phyloP scores from a whole-genome alignment of 257 asterid species.

The Plantago major region DNA sequence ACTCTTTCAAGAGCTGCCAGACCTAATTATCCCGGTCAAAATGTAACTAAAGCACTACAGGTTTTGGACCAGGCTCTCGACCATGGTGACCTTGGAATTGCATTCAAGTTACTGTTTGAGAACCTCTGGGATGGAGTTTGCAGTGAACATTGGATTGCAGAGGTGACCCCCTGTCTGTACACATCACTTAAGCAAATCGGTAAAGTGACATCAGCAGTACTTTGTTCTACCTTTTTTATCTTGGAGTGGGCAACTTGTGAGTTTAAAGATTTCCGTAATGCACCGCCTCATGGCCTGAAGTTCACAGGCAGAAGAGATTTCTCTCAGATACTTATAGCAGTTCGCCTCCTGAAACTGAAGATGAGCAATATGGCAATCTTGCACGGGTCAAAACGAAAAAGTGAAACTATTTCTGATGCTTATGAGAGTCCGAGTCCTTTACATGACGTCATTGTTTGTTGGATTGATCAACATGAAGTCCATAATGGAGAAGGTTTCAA shows the following conservation, averaged over 20 bases:
- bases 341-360: constrained; percentile 77
- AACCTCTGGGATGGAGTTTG: constrained; percentile 65
- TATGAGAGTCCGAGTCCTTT: constrained; percentile 85
- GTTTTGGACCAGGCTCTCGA: constrained; percentile 72
- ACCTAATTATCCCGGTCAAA: constrained; percentile 57
- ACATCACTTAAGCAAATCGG: constrained; percentile 73
- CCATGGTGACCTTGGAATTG: constrained; percentile 68
- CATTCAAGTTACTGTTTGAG: constrained; percentile 64
- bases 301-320: constrained; percentile 85
- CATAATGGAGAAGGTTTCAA: constrained; percentile 77
- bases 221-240: constrained; percentile 78
- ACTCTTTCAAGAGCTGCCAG: constrained; percentile 73
- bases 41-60: constrained; percentile 68
- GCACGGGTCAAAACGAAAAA: constrained; percentile 34
- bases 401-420: constrained; percentile 30
- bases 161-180: constrained; percentile 70
- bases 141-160: constrained; percentile 81
- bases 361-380: constrained; percentile 43
- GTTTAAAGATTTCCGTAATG: constrained; percentile 71
- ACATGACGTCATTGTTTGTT: constrained; percentile 89
- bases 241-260: constrained; percentile 99
- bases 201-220: constrained; percentile 48
- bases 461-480: constrained; percentile 98
- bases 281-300: constrained; percentile 64
- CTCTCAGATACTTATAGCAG: constrained; percentile 72